These are phyloP conservation scores for Simmondsia chinensis DNA, from an alignment of 148 eudicot species.

Conservation along the genomic window DNA sequence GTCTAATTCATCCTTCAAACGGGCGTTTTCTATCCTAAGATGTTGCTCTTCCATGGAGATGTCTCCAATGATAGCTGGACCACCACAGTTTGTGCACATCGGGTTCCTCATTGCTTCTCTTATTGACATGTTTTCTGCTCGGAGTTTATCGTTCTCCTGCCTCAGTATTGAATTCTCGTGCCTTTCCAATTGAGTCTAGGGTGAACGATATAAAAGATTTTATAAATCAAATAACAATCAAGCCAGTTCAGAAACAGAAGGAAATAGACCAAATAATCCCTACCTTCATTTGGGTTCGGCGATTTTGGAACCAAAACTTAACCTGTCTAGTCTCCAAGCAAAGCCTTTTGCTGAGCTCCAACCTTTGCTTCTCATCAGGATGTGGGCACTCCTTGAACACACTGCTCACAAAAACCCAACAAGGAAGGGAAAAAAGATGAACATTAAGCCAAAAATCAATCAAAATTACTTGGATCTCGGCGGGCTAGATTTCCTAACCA, in stretches of 20 bases:
- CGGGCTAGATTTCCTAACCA: too few relatives aligned
- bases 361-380: constrained; percentile 96
- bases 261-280: neutral
- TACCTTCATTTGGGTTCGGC: constrained; percentile 97
- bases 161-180: constrained; percentile 84
- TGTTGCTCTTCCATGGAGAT: constrained; percentile 87
- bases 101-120: constrained; percentile 95
- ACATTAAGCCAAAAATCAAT: neutral
- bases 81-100: constrained; percentile 83
- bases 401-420: constrained; percentile 21
- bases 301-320: constrained; percentile 97
- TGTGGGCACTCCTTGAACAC: constrained; percentile 97
- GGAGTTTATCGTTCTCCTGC: constrained; percentile 90
- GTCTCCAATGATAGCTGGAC: constrained; percentile 83
- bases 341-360: constrained; percentile 84
- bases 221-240: constrained; percentile 1
- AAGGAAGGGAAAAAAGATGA: neutral
- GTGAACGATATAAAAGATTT: too few relatives aligned
- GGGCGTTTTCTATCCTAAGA: constrained; percentile 77
- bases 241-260: neutral
- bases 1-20: constrained; percentile 68
- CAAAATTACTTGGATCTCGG: too few relatives aligned
- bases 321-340: constrained; percentile 85
- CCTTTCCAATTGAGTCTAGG: constrained; percentile 92
- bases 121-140: constrained; percentile 81